A percentile compares a stretch with the other conserved stretches of the same genome.
Conservation (phyloP, 2,329 filamentous ascomycete species). For the Trichoderma oligosporum region DNA sequence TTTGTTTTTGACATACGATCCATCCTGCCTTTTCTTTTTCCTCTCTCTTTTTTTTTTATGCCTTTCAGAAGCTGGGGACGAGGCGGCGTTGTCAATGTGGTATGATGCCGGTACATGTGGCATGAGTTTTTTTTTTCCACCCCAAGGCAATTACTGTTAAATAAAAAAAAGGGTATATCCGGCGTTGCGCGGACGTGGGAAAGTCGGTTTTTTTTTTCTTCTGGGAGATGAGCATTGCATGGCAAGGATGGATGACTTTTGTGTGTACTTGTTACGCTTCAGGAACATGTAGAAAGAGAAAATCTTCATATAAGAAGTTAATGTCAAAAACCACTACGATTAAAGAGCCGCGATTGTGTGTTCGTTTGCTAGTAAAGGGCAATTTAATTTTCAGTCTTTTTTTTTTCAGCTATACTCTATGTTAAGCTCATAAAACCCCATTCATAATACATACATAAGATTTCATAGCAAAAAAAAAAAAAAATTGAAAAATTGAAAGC, state of each 20-base stretch:
- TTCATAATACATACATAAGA: too few species aligned
- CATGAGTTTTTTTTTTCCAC: background rate
- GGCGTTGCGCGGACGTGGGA: constrained; percentile 16
- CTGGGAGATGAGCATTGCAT: background rate
- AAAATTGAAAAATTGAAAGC: too few species aligned
- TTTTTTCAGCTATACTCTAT: too few species aligned
- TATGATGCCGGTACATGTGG: constrained; percentile 6
- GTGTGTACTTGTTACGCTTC: background rate
- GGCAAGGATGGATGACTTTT: background rate
- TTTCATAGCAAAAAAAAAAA: too few species aligned
- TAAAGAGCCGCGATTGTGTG: background rate
- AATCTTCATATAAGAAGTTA: background rate
- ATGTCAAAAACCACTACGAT: background rate
- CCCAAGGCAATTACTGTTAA: constrained; percentile 11
- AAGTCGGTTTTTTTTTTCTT: background rate
- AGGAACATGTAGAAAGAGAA: background rate
- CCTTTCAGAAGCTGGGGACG: background rate
- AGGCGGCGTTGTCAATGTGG: background rate
- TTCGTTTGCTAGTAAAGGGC: too few species aligned
- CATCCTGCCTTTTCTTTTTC: background rate
- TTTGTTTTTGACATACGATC: background rate
- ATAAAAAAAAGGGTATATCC: constrained; percentile 12
- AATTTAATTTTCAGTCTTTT: too few species aligned
- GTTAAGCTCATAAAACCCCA: too few species aligned
- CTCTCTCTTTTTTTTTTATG: background rate